Conservation (phyloP, 305 asterid genomes). For the Solanum hybrid region DNA sequence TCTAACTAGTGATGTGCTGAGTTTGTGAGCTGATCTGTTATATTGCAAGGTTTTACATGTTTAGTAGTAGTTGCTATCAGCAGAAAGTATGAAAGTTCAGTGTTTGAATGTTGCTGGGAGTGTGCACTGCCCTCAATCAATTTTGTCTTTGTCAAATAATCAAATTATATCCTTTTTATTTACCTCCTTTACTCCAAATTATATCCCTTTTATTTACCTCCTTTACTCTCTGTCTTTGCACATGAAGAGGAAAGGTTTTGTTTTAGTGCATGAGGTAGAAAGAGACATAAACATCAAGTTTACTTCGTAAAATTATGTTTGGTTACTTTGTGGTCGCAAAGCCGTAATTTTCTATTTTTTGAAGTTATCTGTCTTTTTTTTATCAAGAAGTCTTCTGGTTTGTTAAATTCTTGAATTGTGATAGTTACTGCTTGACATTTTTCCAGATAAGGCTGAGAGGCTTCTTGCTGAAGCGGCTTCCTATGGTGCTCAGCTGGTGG, state of each 20-base stretch:
- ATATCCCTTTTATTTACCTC: not conserved
- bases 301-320: not conserved
- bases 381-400: not conserved
- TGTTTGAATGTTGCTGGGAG: not conserved
- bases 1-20: not conserved
- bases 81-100: not conserved
- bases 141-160: not conserved
- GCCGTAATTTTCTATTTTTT: not conserved
- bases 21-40: not conserved
- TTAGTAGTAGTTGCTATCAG: not conserved
- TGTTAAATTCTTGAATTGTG: not conserved
- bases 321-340: not conserved
- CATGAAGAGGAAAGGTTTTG: not conserved
- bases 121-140: not conserved
- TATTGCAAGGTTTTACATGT: not conserved
- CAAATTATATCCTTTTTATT: not conserved
- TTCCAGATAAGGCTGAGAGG: conserved; percentile 85
- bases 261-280: not conserved
- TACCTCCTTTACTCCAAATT: not conserved
- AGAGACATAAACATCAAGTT: not conserved
- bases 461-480: conserved; percentile 88
- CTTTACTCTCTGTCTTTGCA: not conserved
- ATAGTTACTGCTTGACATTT: not conserved
- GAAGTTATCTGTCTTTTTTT: not conserved
- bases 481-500: conserved; percentile 76